Base-by-base conservation (phyloP, 208 protist genomes). In the Trypanosomatidae sp. region DNA sequence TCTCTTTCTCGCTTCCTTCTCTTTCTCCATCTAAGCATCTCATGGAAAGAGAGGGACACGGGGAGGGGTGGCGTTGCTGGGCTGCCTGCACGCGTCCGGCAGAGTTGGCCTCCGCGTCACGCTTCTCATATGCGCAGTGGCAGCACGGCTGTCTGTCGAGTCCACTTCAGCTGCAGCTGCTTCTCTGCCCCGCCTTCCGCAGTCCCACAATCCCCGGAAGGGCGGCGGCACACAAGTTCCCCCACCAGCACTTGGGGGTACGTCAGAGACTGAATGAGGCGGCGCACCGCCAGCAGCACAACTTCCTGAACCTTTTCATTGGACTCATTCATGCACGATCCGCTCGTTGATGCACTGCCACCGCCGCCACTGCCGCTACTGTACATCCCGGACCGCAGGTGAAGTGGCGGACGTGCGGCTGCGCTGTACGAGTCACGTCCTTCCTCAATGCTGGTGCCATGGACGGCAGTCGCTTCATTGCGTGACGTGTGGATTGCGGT, bases 221-320 rank as follows among this genome's bases (percentile, higher is more conserved):
- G 22, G 17, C 58, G 22, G 8, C 12, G 12, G 30, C 72, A 68
- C 60, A 75, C 62, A 69, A 74, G 59, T n/a, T 72, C 66, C 28
- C 82, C 91, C 28, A 78, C 81, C 44, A 95, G 22, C 6, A 92
- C 91, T 25, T 81, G 78, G 5, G 91, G 91, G 64, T 93, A 92
- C 44, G 88, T 92, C 53, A 95, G 84, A 9, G 79, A 84, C 47
- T 82, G 52, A 2, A 93, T 53, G 9, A 85, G 74, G 13, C 79
- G 77, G 3, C 67, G 84, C 55, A 95, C 80, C 25, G 88, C 88
- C 55, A 91, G 68, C 44, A 89, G 73, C 46, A 91, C 83, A 53
- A 95, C 79, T 66, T 93, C 88, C 77, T 93, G 80, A 62, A 93
- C 69, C 60, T 95, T 95, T 43, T 90, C 87, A 55, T 90, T 93